Conservation (phyloP, 2,329 filamentous ascomycete genomes). For the Rhytidhysteron rufulum region DNA sequence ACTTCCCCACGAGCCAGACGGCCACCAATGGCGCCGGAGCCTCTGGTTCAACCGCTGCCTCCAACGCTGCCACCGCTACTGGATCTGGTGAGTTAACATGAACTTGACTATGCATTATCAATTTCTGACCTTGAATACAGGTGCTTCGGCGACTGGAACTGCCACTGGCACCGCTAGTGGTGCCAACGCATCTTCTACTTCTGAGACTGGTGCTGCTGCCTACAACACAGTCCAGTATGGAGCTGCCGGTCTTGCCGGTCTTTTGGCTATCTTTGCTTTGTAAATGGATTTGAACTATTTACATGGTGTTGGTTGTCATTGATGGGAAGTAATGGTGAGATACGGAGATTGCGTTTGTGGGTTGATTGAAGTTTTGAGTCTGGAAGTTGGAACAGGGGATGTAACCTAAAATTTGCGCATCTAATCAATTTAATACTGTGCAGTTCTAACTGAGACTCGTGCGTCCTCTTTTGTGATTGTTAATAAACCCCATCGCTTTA, state of each 20-base stretch:
- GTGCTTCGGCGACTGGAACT: constrained; percentile 11
- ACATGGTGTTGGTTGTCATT: too few relatives aligned
- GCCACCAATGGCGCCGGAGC: constrained; percentile 8
- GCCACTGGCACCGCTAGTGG: constrained; percentile 15
- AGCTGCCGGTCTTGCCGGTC: constrained; percentile 33
- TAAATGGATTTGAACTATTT: too few relatives aligned
- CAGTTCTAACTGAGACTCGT: too few relatives aligned
- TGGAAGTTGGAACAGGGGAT: too few relatives aligned
- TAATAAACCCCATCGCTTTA: too few relatives aligned
- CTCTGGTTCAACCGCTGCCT: constrained; percentile 15
- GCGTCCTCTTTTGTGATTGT: too few relatives aligned
- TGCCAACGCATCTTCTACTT: constrained; percentile 10
- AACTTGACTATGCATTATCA: not conserved
- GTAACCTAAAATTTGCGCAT: too few relatives aligned
- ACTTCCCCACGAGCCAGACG: constrained; percentile 44
- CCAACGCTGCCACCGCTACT: constrained; percentile 16
- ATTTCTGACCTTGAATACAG: constrained; percentile 5
- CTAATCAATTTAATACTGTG: too few relatives aligned
- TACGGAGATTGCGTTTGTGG: not conserved
- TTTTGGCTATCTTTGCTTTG: constrained; percentile 36
- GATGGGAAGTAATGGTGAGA: too few relatives aligned
- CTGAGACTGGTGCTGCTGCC: constrained; percentile 27
- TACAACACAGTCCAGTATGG: constrained; percentile 25
- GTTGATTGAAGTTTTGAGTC: too few relatives aligned
- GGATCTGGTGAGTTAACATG: constrained; percentile 11